phyloP scores from a whole-genome alignment of 1,139 yeast genomes.

The Yamadazyma triangularis region DNA sequence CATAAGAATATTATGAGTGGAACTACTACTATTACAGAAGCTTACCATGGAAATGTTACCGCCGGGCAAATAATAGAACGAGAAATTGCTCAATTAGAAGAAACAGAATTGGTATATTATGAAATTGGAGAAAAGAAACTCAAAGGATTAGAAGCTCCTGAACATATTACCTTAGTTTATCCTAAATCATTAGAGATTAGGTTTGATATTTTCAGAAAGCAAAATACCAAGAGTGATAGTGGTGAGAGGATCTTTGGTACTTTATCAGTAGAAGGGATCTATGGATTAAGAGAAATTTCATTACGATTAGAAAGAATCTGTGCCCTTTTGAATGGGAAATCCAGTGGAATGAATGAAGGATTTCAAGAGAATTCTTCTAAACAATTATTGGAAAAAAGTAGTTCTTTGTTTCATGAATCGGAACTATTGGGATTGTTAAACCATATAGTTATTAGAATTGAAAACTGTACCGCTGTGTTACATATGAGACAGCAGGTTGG shows the following conservation, averaged over 20 bases:
- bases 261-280: slow-evolving; percentile 40
- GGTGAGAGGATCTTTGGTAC: slow-evolving; percentile 30
- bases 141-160: slow-evolving; percentile 94
- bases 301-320: slow-evolving; percentile 48
- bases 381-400: slow-evolving; percentile 19
- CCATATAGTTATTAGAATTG: slow-evolving; percentile 61
- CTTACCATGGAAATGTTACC: slow-evolving; percentile 56
- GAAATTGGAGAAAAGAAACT: slow-evolving; percentile 83
- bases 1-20: slow-evolving; percentile 46
- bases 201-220: slow-evolving; percentile 38
- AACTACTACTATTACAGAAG: slow-evolving; percentile 41
- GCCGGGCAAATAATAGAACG: slow-evolving; percentile 63
- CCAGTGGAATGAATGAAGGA: slow-evolving; percentile 28
- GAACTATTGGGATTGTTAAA: slow-evolving; percentile 50
- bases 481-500: slow-evolving; percentile 32
- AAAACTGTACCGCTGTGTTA: slow-evolving; percentile 43
- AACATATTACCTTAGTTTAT: slow-evolving; percentile 73
- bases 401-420: slow-evolving; percentile 25
- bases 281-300: slow-evolving; percentile 46
- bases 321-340: slow-evolving; percentile 27
- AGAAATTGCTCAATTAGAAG: slow-evolving; percentile 63
- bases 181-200: slow-evolving; percentile 65
- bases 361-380: slow-evolving; percentile 25
- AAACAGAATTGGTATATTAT: slow-evolving; percentile 65
- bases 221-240: slow-evolving; percentile 15